Percentiles rank a stretch among this genome's conserved stretches.
Evolutionary conservation across 2,329 filamentous ascomycete species (phyloP).

Genomic region (Calonectria hawksworthii): DNA sequence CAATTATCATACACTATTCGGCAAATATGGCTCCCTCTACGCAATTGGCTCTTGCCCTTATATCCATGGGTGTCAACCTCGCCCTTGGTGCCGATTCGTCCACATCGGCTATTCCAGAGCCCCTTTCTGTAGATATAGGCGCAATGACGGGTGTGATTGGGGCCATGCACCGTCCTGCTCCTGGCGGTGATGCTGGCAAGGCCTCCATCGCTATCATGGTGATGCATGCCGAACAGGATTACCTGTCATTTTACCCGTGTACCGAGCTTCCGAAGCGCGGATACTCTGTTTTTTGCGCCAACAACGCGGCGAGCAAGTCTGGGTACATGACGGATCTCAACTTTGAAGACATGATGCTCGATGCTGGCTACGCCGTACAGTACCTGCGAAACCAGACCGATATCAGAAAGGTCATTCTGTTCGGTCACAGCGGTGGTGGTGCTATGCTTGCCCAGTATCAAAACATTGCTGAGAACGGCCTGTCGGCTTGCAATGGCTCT

Average conservation of each 20-base stretch:
- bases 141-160: not conserved
- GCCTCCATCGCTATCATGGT: constrained; percentile 8
- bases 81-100: not conserved
- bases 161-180: not conserved
- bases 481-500: constrained; percentile 8
- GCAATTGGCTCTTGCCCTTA: not conserved
- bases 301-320: constrained; percentile 16
- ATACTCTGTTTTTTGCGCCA: not conserved
- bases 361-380: not conserved
- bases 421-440: constrained; percentile 7
- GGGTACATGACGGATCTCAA: constrained; percentile 13
- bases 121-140: not conserved
- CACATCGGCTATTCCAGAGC: not conserved
- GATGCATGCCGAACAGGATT: constrained; percentile 7
- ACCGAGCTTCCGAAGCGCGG: constrained; percentile 7
- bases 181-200: constrained; percentile 4
- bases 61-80: not conserved
- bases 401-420: constrained; percentile 9
- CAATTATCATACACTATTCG: too few relatives aligned
- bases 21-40: not conserved
- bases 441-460: constrained; percentile 10
- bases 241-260: constrained; percentile 5
- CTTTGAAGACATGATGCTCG: constrained; percentile 14
- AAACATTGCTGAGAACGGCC: constrained; percentile 13
- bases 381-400: constrained; percentile 5